Base-by-base conservation (phyloP, 1,139 yeast genomes). In the Casaregolazyma suthepensis region DNA sequence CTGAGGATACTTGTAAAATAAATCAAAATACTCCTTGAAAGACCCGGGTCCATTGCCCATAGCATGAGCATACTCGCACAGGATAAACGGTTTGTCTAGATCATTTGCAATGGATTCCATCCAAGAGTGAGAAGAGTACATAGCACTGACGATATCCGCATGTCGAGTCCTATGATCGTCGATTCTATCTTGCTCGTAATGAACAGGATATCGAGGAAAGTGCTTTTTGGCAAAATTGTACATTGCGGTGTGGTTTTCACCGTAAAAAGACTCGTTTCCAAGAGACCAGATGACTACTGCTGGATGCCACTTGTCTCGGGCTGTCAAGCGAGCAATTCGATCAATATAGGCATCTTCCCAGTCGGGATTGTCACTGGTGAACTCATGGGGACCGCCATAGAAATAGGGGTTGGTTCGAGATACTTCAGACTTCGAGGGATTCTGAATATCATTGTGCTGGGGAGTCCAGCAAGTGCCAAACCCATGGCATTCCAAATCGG, bases 21-120 rank as follows among this genome's bases (percentile, higher is more conserved):
- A 54, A 7, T 68, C 71, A 52, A 63, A 64, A 50, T 71, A 71
- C 51, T 71, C 72, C 31, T 62, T 59, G 45, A 70, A 45, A 3
- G 63, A 62, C 1, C 74, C 74, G 2, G 74, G 73, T 1, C 73
- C 72, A 54, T 70, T 70, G 9, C 74, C 74, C 74, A 71, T 71
- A 5, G 73, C 71, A 53, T 71, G 74, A 10, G 61, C 71, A 56
- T 67, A 71, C 57, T 71, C 74, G 55, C 74, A 71, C 43, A 71
- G 54, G 15, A 71, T 61, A 22, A 68, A 58, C 3, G 74, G 74
- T 52, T 67, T 67, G 5, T 56, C 60, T 13, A 52, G 52, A 20
- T 57, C 61, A n/a, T 50, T 54, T 10, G 63, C 66, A 52, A 59
- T 59, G 12, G 55, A 56, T 35, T 62, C 59, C 18, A 69, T 60